Conservation (phyloP, 2,329 filamentous ascomycete species). For the Colletotrichum sp. region DNA sequence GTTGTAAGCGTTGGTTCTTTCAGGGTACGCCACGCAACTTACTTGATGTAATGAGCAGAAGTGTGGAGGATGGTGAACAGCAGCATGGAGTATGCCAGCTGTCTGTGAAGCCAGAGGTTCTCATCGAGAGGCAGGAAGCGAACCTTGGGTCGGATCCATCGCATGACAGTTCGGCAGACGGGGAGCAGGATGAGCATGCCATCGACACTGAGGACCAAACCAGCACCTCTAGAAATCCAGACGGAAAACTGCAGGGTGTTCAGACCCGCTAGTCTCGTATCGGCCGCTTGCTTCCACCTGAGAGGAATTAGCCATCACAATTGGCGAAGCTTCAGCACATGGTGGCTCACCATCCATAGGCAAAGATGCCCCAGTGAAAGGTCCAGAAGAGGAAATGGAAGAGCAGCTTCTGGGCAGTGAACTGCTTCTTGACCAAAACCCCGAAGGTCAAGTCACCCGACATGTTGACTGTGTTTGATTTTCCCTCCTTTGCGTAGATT, state of each 20-base stretch:
- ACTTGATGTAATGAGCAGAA: conserved; percentile 91
- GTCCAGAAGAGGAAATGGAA: conserved; percentile 86
- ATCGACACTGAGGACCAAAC: conserved; percentile 84
- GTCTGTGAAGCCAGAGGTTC: conserved; percentile 95
- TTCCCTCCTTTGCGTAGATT: background rate
- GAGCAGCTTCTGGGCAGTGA: conserved; percentile 72
- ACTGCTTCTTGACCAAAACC: conserved; percentile 63
- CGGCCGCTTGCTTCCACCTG: conserved; percentile 79
- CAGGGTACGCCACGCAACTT: conserved; percentile 35
- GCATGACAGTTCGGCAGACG: conserved; percentile 90
- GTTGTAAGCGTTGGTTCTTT: conserved; percentile 10
- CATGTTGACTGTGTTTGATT: conserved; percentile 43
- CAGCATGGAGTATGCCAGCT: conserved; percentile 88
- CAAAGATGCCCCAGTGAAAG: conserved; percentile 80
- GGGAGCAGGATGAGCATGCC: conserved; percentile 87
- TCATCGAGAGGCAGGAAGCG: conserved; percentile 93
- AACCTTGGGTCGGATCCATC: conserved; percentile 84
- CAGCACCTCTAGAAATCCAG: conserved; percentile 95
- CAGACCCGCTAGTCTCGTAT: conserved; percentile 73
- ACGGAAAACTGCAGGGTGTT: conserved; percentile 88
- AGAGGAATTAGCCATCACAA: conserved; percentile 26
- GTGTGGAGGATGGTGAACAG: conserved; percentile 83
- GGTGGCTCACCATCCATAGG: conserved; percentile 76
- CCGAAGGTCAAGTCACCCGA: conserved; percentile 33
- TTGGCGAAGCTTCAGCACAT: background rate